Conservation (phyloP, 495 filamentous ascomycete species). For the Trichoderma erinaceum region DNA sequence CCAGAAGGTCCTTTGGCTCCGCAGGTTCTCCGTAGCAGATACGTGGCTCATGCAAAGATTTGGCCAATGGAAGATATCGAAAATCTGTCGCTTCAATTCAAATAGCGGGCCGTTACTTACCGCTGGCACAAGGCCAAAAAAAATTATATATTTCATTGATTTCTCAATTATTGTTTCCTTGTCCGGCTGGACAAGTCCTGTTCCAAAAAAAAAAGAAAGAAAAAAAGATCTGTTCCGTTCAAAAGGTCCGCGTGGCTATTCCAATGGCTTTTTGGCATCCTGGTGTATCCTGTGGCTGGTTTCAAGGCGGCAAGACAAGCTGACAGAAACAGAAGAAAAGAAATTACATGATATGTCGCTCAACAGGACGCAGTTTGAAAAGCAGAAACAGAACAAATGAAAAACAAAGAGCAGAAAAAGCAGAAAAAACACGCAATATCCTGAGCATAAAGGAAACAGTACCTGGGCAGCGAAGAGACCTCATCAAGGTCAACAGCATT, state of each 20-base stretch:
- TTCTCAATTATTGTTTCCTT: slow-evolving; percentile 15
- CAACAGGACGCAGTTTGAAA: slow-evolving; percentile 20
- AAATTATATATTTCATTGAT: slow-evolving; percentile 14
- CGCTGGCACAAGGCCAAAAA: slow-evolving; percentile 14
- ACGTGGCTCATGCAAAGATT: slow-evolving; percentile 6
- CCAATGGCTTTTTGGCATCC: slow-evolving; percentile 10
- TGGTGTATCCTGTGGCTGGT: slow-evolving; percentile 7
- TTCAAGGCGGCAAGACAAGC: slow-evolving; percentile 13
- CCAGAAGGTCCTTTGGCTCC: slow-evolving; percentile 8
- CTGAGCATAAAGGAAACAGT: slow-evolving; percentile 23
- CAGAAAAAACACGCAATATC: slow-evolving; percentile 17
- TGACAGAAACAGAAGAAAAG: slow-evolving; percentile 17
- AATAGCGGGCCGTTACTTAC: slow-evolving; percentile 13
- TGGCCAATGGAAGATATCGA: slow-evolving; percentile 13
- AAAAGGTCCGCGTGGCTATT: slow-evolving; percentile 9
- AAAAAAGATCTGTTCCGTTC: neutral
- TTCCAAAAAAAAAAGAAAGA: slow-evolving; percentile 9
- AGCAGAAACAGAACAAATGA: slow-evolving; percentile 23
- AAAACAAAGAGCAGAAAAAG: slow-evolving; percentile 25
- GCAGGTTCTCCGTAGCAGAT: slow-evolving; percentile 8
- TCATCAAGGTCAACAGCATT: slow-evolving; percentile 45
- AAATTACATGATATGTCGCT: slow-evolving; percentile 25
- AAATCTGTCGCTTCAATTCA: slow-evolving; percentile 10
- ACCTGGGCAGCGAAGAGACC: slow-evolving; percentile 49
- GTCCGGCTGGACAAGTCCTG: slow-evolving; percentile 14